A percentile compares a stretch with the other conserved stretches of the same genome.
Conservation (phyloP, 768 basidiomycete species). For the Collybia nuda region DNA sequence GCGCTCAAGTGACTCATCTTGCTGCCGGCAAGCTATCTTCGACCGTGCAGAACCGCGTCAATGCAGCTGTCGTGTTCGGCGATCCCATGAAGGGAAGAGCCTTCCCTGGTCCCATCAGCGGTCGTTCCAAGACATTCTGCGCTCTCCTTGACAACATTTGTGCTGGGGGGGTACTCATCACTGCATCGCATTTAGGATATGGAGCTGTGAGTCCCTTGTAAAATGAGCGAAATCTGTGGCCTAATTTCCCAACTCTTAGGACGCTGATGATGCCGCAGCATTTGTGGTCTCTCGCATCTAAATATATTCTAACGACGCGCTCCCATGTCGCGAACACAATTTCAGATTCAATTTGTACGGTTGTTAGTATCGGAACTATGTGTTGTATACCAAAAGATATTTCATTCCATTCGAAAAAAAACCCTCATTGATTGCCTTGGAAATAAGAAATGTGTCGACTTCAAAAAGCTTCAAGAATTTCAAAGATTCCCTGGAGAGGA, state of each 20-base stretch:
- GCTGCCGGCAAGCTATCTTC: slow-evolving; percentile 32
- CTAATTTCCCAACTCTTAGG: neutral
- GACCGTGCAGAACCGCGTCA: slow-evolving; percentile 12
- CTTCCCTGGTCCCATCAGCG: slow-evolving; percentile 12
- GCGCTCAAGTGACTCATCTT: slow-evolving; percentile 34
- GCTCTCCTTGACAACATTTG: slow-evolving; percentile 13
- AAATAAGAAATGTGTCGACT: too few relatives aligned
- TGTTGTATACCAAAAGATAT: too few relatives aligned
- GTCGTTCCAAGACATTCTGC: slow-evolving; percentile 9
- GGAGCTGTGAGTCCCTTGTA: slow-evolving; percentile 4
- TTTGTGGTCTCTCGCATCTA: slow-evolving; percentile 8
- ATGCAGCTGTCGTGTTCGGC: slow-evolving; percentile 17
- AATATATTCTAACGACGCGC: too few relatives aligned
- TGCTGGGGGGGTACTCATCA: slow-evolving; percentile 9
- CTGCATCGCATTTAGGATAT: slow-evolving; percentile 11
- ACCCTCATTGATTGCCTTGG: too few relatives aligned
- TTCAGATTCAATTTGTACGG: too few relatives aligned
- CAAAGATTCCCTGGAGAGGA: too few relatives aligned
- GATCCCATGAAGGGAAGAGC: slow-evolving; percentile 16
- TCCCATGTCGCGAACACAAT: too few relatives aligned
- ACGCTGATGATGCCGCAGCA: slow-evolving; percentile 6
- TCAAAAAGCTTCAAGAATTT: too few relatives aligned
- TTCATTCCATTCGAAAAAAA: too few relatives aligned
- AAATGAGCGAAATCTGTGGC: neutral
- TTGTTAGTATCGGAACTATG: too few relatives aligned